Evolutionary conservation across 192 early-diverging fungal species (phyloP).

Genomic region (Coemansia sp.): DNA sequence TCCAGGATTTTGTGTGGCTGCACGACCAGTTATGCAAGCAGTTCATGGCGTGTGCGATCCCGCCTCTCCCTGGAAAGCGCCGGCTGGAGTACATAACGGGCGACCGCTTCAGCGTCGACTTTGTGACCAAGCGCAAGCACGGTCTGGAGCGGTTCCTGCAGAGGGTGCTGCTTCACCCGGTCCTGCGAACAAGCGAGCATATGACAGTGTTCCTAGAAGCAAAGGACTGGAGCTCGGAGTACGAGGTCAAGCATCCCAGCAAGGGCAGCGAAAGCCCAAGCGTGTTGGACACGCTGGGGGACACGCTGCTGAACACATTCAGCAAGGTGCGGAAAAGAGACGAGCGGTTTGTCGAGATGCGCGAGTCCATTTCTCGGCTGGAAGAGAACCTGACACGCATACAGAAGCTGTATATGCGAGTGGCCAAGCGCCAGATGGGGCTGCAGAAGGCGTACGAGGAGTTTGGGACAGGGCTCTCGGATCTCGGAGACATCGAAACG

Average conservation of each 20-base stretch:
- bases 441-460: conserved; percentile 76
- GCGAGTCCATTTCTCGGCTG: conserved; percentile 78
- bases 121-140: conserved; percentile 75
- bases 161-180: conserved; percentile 79
- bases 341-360: conserved; percentile 79
- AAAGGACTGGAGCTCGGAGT: conserved; percentile 66
- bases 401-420: conserved; percentile 78
- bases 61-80: conserved; percentile 90
- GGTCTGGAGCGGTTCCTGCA: conserved; percentile 85
- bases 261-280: conserved; percentile 48
- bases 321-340: conserved; percentile 88
- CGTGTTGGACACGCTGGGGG: conserved; percentile 82
- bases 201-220: conserved; percentile 83
- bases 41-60: conserved; percentile 79
- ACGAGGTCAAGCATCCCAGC: conserved; percentile 55
- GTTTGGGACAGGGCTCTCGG: conserved; percentile 73
- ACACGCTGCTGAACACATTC: conserved; percentile 85
- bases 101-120: conserved; percentile 89
- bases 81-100: conserved; percentile 94
- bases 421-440: conserved; percentile 76
- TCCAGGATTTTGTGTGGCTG: conserved; percentile 94
- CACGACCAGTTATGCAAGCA: conserved; percentile 71
- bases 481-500: conserved; percentile 82
- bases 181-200: conserved; percentile 67
- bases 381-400: conserved; percentile 84